phyloP scores from a whole-genome alignment of 768 basidiomycete species.

The Lentinus brumalis region DNA sequence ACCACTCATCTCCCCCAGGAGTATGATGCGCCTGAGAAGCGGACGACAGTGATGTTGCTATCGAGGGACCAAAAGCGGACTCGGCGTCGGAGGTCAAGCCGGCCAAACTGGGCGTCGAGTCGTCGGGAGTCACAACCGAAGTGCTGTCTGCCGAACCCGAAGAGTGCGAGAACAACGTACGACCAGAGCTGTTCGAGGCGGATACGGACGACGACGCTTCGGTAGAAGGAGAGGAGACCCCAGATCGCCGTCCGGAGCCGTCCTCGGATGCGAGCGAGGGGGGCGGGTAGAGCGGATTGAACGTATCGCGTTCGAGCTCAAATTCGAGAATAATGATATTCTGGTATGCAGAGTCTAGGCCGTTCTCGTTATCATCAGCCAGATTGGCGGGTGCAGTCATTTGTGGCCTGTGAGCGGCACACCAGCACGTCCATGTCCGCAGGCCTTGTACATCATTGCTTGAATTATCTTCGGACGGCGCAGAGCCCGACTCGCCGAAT shows the following conservation, averaged over 20 bases:
- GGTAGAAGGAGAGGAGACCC: constrained; percentile 29
- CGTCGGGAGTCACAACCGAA: constrained; percentile 18
- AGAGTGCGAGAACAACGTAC: constrained; percentile 26
- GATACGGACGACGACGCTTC: constrained; percentile 20
- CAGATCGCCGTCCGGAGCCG: constrained; percentile 18
- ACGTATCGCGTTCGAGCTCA: constrained; percentile 68
- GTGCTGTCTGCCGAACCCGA: constrained; percentile 12
- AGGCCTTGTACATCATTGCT: constrained; percentile 34
- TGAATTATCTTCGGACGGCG: constrained; percentile 31
- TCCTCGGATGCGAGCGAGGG: constrained; percentile 1
- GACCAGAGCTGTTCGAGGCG: constrained; percentile 26
- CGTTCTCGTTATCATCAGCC: background rate
- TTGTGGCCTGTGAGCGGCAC: constrained; percentile 59
- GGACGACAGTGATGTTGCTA: constrained; percentile 1
- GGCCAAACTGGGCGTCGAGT: background rate
- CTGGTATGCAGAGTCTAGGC: constrained; percentile 10
- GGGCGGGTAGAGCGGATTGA: constrained; percentile 71
- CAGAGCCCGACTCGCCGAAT: constrained; percentile 66
- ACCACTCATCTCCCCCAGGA: constrained; percentile 39
- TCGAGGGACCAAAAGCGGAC: background rate
- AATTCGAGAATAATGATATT: constrained; percentile 74
- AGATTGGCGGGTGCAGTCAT: constrained; percentile 25
- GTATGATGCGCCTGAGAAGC: constrained; percentile 16
- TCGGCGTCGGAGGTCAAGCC: background rate
- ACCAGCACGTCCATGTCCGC: constrained; percentile 70